Evolutionary conservation across 805 yeast species (phyloP), one percentile per base, ranked within the genome.

Genomic region (Kodamaea leandrae): DNA sequence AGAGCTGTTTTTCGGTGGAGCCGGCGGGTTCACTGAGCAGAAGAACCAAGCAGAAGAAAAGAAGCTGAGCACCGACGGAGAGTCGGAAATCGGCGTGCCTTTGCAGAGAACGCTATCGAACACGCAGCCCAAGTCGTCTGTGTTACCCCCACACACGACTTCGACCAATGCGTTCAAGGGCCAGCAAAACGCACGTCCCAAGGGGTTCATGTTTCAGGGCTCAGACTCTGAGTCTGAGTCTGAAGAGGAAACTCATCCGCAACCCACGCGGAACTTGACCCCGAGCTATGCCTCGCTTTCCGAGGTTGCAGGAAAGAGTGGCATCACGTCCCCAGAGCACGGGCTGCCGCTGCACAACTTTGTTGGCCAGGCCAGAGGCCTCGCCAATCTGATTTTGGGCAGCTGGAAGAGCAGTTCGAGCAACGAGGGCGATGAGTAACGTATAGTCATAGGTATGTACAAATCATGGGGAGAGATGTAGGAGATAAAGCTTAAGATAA

Each of bases 251-350:
- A 48, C 55, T 42, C 45, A 23, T n/a, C 44, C 19, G 13, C 43
- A 30, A 17, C 19, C 25, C 9, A 16, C 37, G 2, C 27, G 40
- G 17, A 34, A 33, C 32, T 16, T 32, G 19, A 54, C 58, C 18
- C 48, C 57, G 16, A 71, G 75, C 39, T 73, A 66, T 46, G 69
- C 74, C 16, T 66, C 77, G 1, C 54, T 74, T 34, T 69, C 74
- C 40, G 77, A 73, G 46, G 78, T 77, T 17, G 81, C 82, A 2
- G 79, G 72, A 21, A 58, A 57, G 36, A 67, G 57, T 44, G 71
- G 72, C 4, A 62, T 65, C 32, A 44, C 53, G 16, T 54, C 56
- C 34, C 58, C 66, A 1, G 47, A 62, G n/a, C 56, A 63, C 2
- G 65, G 57, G 17, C 45, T 38, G 24, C 43, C 34, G 12, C 35